A percentile compares a stretch with the other conserved stretches of the same genome.
These are phyloP conservation scores for Boletus mariae DNA, from an alignment of 1,284 basidiomycete genomes.

Conservation along the genomic window DNA sequence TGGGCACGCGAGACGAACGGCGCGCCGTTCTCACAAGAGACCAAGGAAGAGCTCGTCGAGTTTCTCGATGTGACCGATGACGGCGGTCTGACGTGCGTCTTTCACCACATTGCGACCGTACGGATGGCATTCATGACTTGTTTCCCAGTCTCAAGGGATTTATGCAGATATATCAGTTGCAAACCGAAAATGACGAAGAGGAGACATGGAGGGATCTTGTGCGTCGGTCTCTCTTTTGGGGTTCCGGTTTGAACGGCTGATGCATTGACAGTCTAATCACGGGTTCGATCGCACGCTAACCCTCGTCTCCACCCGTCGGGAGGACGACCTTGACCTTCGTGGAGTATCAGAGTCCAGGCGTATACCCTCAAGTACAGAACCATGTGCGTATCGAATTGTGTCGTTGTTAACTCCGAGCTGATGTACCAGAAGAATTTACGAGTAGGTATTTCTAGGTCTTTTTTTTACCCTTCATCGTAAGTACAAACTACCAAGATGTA, in stretches of 20 bases:
- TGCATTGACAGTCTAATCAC: constrained; percentile 53
- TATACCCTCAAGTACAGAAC: constrained; percentile 13
- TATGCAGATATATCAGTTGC: constrained; percentile 73
- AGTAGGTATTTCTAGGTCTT: constrained; percentile 4
- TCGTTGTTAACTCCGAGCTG: background rate
- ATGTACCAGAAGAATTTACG: constrained; percentile 22
- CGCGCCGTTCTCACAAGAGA: constrained; percentile 64
- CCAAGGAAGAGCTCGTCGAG: constrained; percentile 71
- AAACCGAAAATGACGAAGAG: constrained; percentile 77
- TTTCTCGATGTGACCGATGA: constrained; percentile 71
- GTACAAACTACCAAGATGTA: constrained; percentile 18
- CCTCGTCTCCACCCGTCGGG: constrained; percentile 56
- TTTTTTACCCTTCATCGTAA: constrained; percentile 1
- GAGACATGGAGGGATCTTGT: constrained; percentile 81
- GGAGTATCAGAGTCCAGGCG: constrained; percentile 8
- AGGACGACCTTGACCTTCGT: constrained; percentile 39
- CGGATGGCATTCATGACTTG: constrained; percentile 1
- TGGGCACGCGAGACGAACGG: constrained; percentile 80
- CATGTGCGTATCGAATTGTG: constrained; percentile 16
- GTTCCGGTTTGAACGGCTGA: constrained; percentile 1
- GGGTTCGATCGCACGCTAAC: constrained; percentile 67
- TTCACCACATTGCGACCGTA: background rate
- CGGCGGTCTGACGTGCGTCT: constrained; percentile 67
- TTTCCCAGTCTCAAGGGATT: constrained; percentile 65
- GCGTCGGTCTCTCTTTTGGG: constrained; percentile 20